Conservation (phyloP, 2,329 filamentous ascomycete genomes). For the Arthrobotrys musiformis region DNA sequence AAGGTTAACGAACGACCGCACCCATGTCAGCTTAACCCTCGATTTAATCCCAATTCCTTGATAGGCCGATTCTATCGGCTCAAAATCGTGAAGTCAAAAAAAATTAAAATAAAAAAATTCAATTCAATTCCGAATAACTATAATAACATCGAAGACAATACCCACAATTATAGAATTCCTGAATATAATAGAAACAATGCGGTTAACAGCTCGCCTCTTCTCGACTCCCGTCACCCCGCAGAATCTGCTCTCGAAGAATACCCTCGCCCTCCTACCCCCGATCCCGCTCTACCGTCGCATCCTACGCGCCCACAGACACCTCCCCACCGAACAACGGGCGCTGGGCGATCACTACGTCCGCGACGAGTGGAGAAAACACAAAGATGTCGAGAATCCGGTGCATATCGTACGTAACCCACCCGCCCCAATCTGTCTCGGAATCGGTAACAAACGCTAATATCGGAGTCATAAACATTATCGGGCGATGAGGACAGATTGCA, state of each 20-base stretch:
- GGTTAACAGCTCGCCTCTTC: constrained; percentile 38
- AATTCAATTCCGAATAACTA: no score
- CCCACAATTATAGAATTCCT: no score
- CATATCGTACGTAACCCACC: constrained; percentile 77
- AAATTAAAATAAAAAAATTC: no score
- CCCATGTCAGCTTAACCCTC: not conserved
- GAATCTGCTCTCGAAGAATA: constrained; percentile 32
- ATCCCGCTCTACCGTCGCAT: constrained; percentile 89
- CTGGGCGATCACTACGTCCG: constrained; percentile 94
- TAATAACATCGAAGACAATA: no score
- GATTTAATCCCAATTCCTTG: not conserved
- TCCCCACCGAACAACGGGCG: constrained; percentile 78
- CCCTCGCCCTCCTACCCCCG: constrained; percentile 80
- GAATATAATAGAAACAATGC: constrained; percentile 16
- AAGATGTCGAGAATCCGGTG: constrained; percentile 84
- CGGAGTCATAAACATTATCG: constrained; percentile 5
- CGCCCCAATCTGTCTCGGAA: not conserved
- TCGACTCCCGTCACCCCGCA: constrained; percentile 47
- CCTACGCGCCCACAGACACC: constrained; percentile 83
- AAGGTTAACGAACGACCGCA: no score
- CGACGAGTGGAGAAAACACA: constrained; percentile 87
- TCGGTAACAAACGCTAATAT: not conserved
- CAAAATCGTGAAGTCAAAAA: not conserved
- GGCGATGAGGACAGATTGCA: constrained; percentile 73
- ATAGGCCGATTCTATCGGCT: no score